Base-by-base conservation (phyloP, 1,284 basidiomycete species). In the Lignosus rhinocerotis region DNA sequence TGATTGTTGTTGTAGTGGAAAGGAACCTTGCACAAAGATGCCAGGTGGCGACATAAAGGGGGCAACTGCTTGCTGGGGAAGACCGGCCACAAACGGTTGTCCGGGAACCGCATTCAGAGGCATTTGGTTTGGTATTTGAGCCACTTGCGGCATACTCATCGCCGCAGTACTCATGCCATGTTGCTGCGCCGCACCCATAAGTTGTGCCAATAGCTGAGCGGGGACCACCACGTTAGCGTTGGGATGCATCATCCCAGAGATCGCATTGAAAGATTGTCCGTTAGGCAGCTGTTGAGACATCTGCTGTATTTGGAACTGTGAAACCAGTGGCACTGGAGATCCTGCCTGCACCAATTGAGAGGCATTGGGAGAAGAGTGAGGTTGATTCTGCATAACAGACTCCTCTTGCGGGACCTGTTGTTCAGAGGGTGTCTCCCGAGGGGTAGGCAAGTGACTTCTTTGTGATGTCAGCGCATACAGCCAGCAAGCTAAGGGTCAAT, bases 341-440 rank as follows among this genome's bases (percentile, higher is more conserved):
- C 21, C 17, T 14, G 36, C 39, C 10, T 33, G 41, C 4, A 42
- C 31, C 11, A 51, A 25, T 25, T 25, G 25, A 25, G 25, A 25
- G 25, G 50, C 10, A 36, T 49, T n/a, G 47, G 41, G 2, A 42
- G 30, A 1, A 53, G 51, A 19, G 46, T 33, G 54, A 2, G 38
- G 56, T 34, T 61, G 59, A 31, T 34, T 48, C 14, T 58, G 51
- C 58, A 60, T 58, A 39, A 30, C 17, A 43, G 19, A 11, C 14
- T 55, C 46, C 6, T 46, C 44, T 45, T 63, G 30, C 19, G 52
- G 41, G 1, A 39, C 30, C n/a, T 48, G 56, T 11, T 58, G 56
- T 38, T 78, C 78, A 3, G 77, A 71, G 21, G 84, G 85, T 19
- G 83, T 85, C n/a, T 75, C 73, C 32, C 83, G 74, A n/a, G 85